Conservation (phyloP, 257 asterid genomes). For the Ilex aquifolium region DNA sequence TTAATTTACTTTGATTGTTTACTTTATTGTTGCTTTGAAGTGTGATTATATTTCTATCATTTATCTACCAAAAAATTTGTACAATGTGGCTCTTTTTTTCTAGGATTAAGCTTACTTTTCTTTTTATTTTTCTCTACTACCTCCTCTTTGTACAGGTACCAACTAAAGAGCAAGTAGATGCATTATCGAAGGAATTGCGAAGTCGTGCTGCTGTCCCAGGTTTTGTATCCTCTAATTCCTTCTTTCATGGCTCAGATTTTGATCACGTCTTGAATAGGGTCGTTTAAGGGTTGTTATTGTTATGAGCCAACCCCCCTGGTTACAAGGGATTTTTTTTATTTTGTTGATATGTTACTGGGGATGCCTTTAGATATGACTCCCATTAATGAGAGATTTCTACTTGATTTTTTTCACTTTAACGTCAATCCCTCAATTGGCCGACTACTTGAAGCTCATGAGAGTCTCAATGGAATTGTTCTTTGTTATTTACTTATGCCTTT, state of each 20-base stretch:
- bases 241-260: slow-evolving; percentile 11
- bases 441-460: not conserved
- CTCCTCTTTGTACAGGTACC: slow-evolving; percentile 58
- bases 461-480: not conserved
- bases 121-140: not conserved
- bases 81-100: no score
- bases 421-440: not conserved
- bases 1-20: no score
- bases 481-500: not conserved
- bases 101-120: not conserved
- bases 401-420: no score
- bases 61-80: no score
- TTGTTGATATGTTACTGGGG: no score
- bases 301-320: not conserved
- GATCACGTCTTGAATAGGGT: not conserved
- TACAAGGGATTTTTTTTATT: no score
- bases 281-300: no score
- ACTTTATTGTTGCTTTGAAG: no score
- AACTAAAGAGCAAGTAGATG: slow-evolving; percentile 83
- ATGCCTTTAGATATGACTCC: not conserved
- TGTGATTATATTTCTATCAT: no score
- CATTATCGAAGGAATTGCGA: slow-evolving; percentile 81
- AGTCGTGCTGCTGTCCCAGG: slow-evolving; percentile 92
- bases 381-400: not conserved
- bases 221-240: slow-evolving; percentile 26